A percentile compares a stretch with the other conserved stretches of the same genome.
Evolutionary conservation across 805 yeast species (phyloP).

Genomic region (Kazachstania martiniae): DNA sequence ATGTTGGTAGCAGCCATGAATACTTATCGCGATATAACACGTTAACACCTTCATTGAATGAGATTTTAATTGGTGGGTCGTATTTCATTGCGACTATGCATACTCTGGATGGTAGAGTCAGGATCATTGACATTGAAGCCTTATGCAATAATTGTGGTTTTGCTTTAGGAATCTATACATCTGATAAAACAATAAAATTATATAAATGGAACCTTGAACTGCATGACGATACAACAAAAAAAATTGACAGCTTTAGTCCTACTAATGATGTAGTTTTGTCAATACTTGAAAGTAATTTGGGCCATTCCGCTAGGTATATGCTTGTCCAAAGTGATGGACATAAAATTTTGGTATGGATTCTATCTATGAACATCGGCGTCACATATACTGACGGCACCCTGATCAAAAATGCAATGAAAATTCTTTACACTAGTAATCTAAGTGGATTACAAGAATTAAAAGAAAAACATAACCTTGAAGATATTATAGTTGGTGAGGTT

Average conservation of each 20-base stretch:
- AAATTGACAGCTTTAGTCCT: constrained; percentile 8
- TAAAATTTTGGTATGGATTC: constrained; percentile 18
- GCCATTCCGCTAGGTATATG: constrained; percentile 17
- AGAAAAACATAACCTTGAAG: constrained; percentile 14
- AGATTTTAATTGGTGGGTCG: constrained; percentile 21
- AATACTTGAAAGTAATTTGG: constrained; percentile 12
- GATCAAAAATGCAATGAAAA: constrained; percentile 14
- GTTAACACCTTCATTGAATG: constrained; percentile 17
- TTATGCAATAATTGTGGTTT: constrained; percentile 13
- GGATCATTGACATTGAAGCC: constrained; percentile 1
- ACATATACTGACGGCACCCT: constrained; percentile 5
- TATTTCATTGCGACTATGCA: constrained; percentile 9
- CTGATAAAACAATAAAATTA: constrained; percentile 13
- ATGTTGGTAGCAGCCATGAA: constrained; percentile 9
- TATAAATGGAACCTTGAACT: constrained; percentile 20
- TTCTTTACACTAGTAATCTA: constrained; percentile 12
- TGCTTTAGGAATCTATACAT: constrained; percentile 12
- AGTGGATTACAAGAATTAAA: background rate
- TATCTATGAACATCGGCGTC: constrained; percentile 16
- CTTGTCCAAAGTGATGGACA: constrained; percentile 6
- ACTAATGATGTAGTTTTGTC: constrained; percentile 15
- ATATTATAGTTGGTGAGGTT: constrained; percentile 5
- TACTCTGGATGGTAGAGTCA: constrained; percentile 6
- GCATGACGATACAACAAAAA: constrained; percentile 1
- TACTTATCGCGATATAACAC: constrained; percentile 11